Base-by-base conservation (phyloP, 2,329 filamentous ascomycete genomes). In the Fusarium beomiforme region DNA sequence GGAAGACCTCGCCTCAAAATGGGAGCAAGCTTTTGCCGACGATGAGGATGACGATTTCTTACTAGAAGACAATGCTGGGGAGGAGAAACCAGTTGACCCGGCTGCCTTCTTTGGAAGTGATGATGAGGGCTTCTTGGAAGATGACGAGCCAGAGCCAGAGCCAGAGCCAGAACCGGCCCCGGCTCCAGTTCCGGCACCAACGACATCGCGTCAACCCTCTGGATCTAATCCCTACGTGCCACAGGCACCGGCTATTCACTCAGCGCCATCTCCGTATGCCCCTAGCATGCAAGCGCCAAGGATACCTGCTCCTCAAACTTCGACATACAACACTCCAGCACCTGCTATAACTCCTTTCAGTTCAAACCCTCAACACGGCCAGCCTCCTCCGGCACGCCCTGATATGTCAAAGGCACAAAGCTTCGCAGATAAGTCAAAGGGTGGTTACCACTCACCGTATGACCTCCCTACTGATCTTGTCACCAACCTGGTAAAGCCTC, bases 381-480 rank as follows among this genome's bases (percentile, higher is more conserved):
- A 34, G 77, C 79, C 31, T 78, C 79, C 26, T 79, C 81, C 41
- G 74, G 77, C 2, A 33, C 69, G 59, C 80, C 85, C 85, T n/a
- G 83, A 87, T 68, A 74, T 87, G 64, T 81, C 81, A 33, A 90
- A 90, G 81, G 85, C 89, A 2, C 90, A 97, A 78, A 98, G 95
- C 81, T 99, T 97, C 80, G 93, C 89, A 9, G 92, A 95, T 80
- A 97, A 97, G 80, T 85, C 93, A 6, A 98, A 97, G 81, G 93
- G 93, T 60, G 95, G 95, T 11, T 99, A 99, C 79, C 88, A 92
- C 51, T 98, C 95, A 23, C 96, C 96, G 1, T 99, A 98, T 76
- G 97, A 99, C 82, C 85, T 99, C 23, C 96, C 96, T 7, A 93
- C 96, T 81, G 95, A 98, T 59, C 88, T 99, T 33, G 73, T 83